Conservation (phyloP, 2,329 filamentous ascomycete species). For the Ceratocystis alfenasii region DNA sequence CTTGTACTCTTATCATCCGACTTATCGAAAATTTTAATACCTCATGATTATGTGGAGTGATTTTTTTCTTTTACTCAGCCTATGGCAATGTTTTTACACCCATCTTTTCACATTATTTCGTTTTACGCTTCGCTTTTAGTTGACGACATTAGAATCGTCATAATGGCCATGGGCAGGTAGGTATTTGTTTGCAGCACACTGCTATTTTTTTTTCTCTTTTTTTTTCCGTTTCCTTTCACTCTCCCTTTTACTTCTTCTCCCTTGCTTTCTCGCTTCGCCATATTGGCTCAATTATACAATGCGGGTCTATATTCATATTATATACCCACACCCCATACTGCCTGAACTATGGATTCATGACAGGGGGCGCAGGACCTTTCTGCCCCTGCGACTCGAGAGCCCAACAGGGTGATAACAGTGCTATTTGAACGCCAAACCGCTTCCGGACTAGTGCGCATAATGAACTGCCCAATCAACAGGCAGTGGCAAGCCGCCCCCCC, state of each 20-base stretch:
- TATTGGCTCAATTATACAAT: no score
- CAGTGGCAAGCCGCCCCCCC: constrained; percentile 19
- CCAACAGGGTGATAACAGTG: constrained; percentile 1
- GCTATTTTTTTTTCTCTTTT: neutral
- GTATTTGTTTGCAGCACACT: no score
- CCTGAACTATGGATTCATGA: no score
- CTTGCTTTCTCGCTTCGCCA: no score
- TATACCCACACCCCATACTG: neutral
- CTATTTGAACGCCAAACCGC: constrained; percentile 1
- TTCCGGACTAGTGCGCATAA: constrained; percentile 8
- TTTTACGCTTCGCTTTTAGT: no score
- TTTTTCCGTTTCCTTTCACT: neutral
- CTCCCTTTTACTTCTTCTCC: neutral
- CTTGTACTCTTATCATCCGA: neutral
- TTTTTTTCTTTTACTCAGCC: neutral
- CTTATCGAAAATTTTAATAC: neutral
- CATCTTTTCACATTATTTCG: no score
- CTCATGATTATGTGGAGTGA: constrained; percentile 3
- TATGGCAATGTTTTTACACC: no score
- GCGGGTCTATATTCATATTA: neutral
- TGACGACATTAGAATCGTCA: no score
- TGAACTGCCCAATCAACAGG: constrained; percentile 18
- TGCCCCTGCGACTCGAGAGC: neutral
- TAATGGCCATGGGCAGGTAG: no score
- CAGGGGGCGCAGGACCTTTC: neutral